Percentiles rank a stretch among this genome's conserved stretches.
Evolutionary conservation across 2,329 filamentous ascomycete genomes (phyloP).

Genomic region (Colletotrichum melonis): DNA sequence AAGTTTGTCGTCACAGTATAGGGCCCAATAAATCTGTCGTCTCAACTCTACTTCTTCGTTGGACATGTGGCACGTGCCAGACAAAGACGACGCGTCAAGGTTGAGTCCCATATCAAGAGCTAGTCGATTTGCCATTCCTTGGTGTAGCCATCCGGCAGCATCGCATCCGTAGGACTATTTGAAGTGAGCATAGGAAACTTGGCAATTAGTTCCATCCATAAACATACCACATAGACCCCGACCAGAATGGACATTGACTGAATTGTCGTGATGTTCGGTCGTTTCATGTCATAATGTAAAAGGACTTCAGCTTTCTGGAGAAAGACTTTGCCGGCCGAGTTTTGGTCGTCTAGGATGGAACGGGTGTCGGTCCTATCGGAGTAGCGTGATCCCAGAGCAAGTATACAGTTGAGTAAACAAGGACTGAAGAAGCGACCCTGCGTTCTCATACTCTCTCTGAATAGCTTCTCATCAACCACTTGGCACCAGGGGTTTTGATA

Average conservation of each 20-base stretch:
- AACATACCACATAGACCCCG: constrained; percentile 41
- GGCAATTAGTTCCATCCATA: accelerated
- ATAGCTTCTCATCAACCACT: constrained; percentile 48
- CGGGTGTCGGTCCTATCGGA: constrained; percentile 46
- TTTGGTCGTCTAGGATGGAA: constrained; percentile 43
- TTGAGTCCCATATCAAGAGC: constrained; percentile 52
- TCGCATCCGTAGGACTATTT: constrained; percentile 47
- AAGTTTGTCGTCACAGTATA: constrained; percentile 50
- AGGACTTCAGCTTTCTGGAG: constrained; percentile 42
- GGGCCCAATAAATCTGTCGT: constrained; percentile 49
- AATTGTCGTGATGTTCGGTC: constrained; percentile 49
- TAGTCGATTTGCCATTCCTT: constrained; percentile 50
- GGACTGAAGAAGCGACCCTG: constrained; percentile 45
- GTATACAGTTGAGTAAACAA: constrained; percentile 47
- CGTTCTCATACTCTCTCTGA: constrained; percentile 42
- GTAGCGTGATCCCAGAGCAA: constrained; percentile 47
- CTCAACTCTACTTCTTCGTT: constrained; percentile 44
- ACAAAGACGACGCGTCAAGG: constrained; percentile 44
- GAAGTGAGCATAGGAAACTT: not conserved
- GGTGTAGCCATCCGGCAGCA: constrained; percentile 49
- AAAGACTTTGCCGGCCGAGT: constrained; percentile 47
- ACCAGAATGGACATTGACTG: constrained; percentile 48
- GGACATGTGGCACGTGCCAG: constrained; percentile 39
- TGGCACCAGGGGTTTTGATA: constrained; percentile 51
- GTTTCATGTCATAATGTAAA: constrained; percentile 39